phyloP scores from a whole-genome alignment of 2,329 filamentous ascomycete species.

The Botrytis galanthina region DNA sequence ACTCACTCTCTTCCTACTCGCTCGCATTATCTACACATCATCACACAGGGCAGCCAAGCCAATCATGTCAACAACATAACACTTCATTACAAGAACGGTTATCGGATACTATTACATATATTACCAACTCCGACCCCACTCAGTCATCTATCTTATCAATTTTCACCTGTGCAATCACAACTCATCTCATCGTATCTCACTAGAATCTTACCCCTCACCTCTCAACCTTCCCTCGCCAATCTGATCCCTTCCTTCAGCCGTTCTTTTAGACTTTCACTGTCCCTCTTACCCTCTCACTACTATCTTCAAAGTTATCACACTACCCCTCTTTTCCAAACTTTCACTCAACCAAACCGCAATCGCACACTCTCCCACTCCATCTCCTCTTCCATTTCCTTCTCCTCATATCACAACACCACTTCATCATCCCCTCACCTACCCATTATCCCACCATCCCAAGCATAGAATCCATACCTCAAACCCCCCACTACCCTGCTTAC shows the following conservation, averaged over 20 bases:
- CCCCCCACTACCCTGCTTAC: not conserved
- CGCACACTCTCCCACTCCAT: not conserved
- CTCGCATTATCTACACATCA: not conserved
- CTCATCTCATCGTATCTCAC: not conserved
- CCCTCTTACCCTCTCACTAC: not conserved
- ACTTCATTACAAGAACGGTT: not conserved
- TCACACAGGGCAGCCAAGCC: not conserved
- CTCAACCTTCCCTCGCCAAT: not conserved
- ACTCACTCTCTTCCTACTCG: not conserved
- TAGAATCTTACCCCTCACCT: not conserved
- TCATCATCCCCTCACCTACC: not conserved
- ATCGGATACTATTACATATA: not conserved
- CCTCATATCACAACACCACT: not conserved
- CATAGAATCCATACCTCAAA: not conserved
- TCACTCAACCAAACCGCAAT: not conserved
- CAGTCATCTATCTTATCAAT: not conserved
- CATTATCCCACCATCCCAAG: not conserved
- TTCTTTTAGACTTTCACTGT: not conserved
- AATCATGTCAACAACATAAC: not conserved
- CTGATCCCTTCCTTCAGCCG: not conserved
- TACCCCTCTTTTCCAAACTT: not conserved
- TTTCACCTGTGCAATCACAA: not conserved
- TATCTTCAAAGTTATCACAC: not conserved
- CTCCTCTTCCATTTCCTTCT: not conserved
- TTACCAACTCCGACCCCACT: not conserved